Evolutionary conservation across 805 yeast genomes (phyloP).

Genomic region (Kockiozyma suomiensis): DNA sequence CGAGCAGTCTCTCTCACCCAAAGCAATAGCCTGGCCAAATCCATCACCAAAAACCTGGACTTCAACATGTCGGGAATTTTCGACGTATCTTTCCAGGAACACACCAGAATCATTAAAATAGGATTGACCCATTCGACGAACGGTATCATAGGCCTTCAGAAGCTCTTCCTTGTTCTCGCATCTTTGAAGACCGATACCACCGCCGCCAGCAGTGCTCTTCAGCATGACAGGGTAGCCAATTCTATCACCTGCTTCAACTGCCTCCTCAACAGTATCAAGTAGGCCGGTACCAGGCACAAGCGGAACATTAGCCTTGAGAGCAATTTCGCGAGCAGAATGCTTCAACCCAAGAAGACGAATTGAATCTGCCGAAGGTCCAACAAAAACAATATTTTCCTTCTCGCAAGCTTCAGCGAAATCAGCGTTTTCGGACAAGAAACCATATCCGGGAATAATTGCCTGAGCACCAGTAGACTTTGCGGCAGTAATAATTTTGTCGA

Average conservation of each 20-base stretch:
- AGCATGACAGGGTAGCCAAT: conserved; percentile 90
- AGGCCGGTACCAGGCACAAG: conserved; percentile 96
- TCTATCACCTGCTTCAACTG: conserved; percentile 69
- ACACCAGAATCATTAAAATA: conserved; percentile 97
- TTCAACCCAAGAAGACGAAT: conserved; percentile 88
- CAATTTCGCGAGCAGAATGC: conserved; percentile 96
- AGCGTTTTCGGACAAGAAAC: conserved; percentile 94
- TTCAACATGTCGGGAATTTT: conserved; percentile 94
- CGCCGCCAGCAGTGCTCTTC: conserved; percentile 98
- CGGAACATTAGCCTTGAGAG: conserved; percentile 89
- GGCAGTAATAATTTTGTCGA: conserved; percentile 82
- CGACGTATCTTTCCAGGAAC: conserved; percentile 90
- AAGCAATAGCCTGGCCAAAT: conserved; percentile 83
- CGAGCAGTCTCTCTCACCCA: conserved; percentile 98
- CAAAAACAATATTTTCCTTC: conserved; percentile 81
- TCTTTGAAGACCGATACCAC: conserved; percentile 96
- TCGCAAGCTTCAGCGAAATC: conserved; percentile 89
- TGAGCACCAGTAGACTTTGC: conserved; percentile 83
- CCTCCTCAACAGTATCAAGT: conserved; percentile 70
- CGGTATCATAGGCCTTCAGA: conserved; percentile 82
- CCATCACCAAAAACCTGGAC: conserved; percentile 98
- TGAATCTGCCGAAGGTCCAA: conserved; percentile 96
- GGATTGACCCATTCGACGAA: conserved; percentile 89
- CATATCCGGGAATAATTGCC: conserved; percentile 98
- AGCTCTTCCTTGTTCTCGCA: conserved; percentile 83